Evolutionary conservation across 2,329 filamentous ascomycete genomes (phyloP).

Genomic region (Aaosphaeria pasadenensis): DNA sequence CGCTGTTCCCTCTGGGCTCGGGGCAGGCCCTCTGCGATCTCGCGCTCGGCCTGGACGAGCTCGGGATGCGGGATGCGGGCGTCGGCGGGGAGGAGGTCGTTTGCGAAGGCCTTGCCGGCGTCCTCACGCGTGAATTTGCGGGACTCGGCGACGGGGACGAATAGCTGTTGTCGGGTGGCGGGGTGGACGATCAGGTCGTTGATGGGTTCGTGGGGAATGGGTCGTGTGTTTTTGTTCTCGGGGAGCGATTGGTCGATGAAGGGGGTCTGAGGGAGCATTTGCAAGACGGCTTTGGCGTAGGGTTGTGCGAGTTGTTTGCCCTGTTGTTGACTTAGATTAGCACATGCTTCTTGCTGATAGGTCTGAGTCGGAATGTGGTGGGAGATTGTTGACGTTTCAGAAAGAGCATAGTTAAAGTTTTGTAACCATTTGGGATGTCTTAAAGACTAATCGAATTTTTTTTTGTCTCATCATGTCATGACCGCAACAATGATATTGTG

Average conservation of each 20-base stretch:
- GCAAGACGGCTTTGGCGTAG: constrained; percentile 72
- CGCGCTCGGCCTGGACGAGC: constrained; percentile 47
- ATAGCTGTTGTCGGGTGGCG: constrained; percentile 54
- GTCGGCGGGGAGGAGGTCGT: constrained; percentile 59
- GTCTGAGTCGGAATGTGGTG: not conserved
- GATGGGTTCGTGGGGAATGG: constrained; percentile 56
- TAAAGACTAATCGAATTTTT: constrained; percentile 99
- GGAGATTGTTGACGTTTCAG: constrained; percentile 49
- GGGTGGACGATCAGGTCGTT: constrained; percentile 63
- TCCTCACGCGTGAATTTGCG: constrained; percentile 64
- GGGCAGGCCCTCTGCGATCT: constrained; percentile 23
- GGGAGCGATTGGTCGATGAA: constrained; percentile 33
- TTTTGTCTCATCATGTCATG: constrained; percentile 64
- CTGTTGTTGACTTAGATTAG: constrained; percentile 46
- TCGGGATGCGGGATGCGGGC: constrained; percentile 63
- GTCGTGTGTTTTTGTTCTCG: constrained; percentile 32
- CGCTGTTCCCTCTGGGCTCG: constrained; percentile 33
- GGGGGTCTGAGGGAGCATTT: constrained; percentile 72
- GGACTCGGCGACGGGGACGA: constrained; percentile 63
- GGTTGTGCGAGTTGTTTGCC: constrained; percentile 72
- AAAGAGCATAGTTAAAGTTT: constrained; percentile 67
- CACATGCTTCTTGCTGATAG: too few relatives aligned
- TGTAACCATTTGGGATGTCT: constrained; percentile 91
- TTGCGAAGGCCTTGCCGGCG: constrained; percentile 60
- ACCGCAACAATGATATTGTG: not conserved